Conservation (phyloP, 441 rosid genomes). For the Erodium moschatum region DNA sequence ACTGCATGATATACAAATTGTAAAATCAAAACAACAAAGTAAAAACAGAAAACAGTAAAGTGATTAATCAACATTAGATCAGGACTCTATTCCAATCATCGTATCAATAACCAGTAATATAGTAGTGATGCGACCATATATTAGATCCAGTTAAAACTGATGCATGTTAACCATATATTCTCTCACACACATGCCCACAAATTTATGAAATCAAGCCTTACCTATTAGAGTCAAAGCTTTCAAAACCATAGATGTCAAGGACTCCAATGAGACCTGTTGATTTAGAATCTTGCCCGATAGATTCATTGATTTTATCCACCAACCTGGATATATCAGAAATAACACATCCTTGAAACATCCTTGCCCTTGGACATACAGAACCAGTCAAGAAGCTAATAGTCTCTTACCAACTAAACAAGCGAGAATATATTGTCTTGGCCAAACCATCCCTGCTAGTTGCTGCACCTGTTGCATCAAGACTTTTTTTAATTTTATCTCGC, state of each 20-base stretch:
- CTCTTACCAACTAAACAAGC: constrained; percentile 65
- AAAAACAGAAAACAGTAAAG: neutral
- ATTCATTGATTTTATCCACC: constrained; percentile 61
- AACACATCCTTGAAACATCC: constrained; percentile 5
- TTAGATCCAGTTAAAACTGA: neutral
- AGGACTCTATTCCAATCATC: neutral
- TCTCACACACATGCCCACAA: neutral
- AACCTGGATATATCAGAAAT: constrained; percentile 41
- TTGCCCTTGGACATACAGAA: constrained; percentile 9
- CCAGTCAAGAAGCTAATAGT: neutral
- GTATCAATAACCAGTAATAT: neutral
- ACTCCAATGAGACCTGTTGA: constrained; percentile 74
- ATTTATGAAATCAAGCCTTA: constrained; percentile 15
- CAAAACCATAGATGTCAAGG: constrained; percentile 86
- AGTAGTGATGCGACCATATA: neutral
- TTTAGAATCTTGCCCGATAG: constrained; percentile 69
- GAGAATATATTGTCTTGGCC: constrained; percentile 74
- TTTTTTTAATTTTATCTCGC: constrained; percentile 68
- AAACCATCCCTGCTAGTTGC: constrained; percentile 62
- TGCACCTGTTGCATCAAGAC: constrained; percentile 77
- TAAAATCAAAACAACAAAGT: neutral
- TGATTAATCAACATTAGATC: neutral
- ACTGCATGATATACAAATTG: constrained; percentile 34
- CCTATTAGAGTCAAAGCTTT: constrained; percentile 92
- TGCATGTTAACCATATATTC: neutral